These are phyloP conservation scores for Cucurbita ficifolia DNA, from an alignment of 306 rosid genomes.

Conservation along the genomic window DNA sequence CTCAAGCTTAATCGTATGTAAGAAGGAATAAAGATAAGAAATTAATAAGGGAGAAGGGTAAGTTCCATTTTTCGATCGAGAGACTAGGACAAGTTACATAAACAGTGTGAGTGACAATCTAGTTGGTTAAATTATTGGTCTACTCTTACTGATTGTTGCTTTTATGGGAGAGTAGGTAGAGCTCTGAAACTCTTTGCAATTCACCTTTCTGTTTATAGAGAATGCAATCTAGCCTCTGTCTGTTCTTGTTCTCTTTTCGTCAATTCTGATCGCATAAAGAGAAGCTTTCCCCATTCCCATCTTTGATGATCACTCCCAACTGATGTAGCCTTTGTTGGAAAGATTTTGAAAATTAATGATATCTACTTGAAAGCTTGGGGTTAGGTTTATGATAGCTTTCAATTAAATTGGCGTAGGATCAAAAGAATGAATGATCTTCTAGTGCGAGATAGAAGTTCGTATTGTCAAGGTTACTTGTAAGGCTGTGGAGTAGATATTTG, in stretches of 20 bases:
- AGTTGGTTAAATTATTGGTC: neutral
- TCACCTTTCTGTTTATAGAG: neutral
- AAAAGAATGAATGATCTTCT: neutral
- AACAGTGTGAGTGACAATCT: neutral
- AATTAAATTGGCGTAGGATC: neutral
- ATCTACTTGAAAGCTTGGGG: neutral
- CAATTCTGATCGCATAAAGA: neutral
- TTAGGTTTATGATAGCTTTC: neutral
- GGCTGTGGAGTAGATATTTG: neutral
- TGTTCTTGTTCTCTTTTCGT: neutral
- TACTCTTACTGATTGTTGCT: neutral
- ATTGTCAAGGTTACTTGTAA: neutral
- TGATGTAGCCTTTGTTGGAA: neutral
- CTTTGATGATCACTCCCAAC: neutral
- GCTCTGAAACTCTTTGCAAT: too few relatives aligned
- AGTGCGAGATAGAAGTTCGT: neutral
- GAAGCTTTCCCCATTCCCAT: neutral
- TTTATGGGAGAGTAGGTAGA: neutral
- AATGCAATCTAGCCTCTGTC: neutral
- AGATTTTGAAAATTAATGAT: neutral
- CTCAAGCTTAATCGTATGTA: too few relatives aligned
- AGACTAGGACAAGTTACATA: neutral
- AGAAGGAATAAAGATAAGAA: too few relatives aligned
- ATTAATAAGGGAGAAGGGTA: neutral
- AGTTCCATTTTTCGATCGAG: neutral